Percentiles rank a stretch among this genome's conserved stretches.
Evolutionary conservation across 495 filamentous ascomycete genomes (phyloP).

Genomic region (Recurvomyces mirabilis): DNA sequence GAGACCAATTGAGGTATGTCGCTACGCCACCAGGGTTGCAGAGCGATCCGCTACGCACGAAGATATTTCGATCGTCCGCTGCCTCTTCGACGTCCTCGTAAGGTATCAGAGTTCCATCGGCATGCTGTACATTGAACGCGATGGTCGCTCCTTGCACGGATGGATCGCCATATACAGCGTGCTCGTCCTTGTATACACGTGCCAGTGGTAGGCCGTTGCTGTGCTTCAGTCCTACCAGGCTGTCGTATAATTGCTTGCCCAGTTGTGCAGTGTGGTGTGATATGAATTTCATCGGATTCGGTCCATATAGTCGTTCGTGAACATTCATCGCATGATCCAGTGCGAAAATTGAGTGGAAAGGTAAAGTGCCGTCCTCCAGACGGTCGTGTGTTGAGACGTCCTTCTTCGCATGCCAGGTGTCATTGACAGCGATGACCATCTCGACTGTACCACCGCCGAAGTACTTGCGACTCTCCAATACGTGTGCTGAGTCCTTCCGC

Average conservation of each 20-base stretch:
- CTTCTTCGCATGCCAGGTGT: slow-evolving; percentile 56
- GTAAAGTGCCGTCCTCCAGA: slow-evolving; percentile 67
- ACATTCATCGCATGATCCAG: slow-evolving; percentile 58
- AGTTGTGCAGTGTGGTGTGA: slow-evolving; percentile 53
- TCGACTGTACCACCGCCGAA: slow-evolving; percentile 73
- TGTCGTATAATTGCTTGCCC: slow-evolving; percentile 38
- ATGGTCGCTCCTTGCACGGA: slow-evolving; percentile 56
- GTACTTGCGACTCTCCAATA: slow-evolving; percentile 52
- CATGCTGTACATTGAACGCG: slow-evolving; percentile 53
- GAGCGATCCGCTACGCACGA: slow-evolving; percentile 57
- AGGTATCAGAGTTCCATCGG: slow-evolving; percentile 44
- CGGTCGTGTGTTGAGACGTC: slow-evolving; percentile 48
- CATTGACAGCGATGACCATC: slow-evolving; percentile 47
- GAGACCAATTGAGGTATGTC: slow-evolving; percentile 34
- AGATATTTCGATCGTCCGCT: slow-evolving; percentile 51
- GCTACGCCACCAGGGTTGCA: slow-evolving; percentile 50
- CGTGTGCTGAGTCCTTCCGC: slow-evolving; percentile 48
- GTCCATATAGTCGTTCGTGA: slow-evolving; percentile 48
- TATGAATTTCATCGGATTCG: slow-evolving; percentile 45
- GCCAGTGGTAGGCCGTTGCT: slow-evolving; percentile 46
- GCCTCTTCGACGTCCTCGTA: slow-evolving; percentile 51
- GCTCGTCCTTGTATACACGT: slow-evolving; percentile 48
- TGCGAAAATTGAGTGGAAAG: slow-evolving; percentile 67
- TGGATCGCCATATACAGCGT: slow-evolving; percentile 42
- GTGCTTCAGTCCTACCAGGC: slow-evolving; percentile 45